Evolutionary conservation across 2,329 filamentous ascomycete genomes (phyloP), one percentile per base, ranked within the genome.

Genomic region (Orbilia javanica): DNA sequence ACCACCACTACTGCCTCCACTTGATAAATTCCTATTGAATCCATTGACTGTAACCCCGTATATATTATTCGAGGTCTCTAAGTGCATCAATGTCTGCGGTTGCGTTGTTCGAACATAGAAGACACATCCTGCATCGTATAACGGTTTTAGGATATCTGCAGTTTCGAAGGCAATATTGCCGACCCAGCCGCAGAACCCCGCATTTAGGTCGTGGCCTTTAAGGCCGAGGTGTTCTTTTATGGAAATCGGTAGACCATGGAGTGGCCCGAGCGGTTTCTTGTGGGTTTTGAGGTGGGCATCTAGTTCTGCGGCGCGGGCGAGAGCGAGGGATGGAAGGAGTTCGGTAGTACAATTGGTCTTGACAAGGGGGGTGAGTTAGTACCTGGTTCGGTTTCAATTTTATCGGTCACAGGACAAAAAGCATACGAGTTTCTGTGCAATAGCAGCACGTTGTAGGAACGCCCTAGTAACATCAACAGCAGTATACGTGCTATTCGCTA

Each of bases 1-100:
- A 52, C 88, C 88, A 48, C 88, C 88, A 5, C 86, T 87, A 3
- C 86, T 87, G 1, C 88, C 88, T 4, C 88, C 88, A 18, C 84
- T 81, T 0, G 87, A 87, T 25, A 89, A 81, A 1, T 83, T 84
- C 0, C 83, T 84, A 81, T 89, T 89, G 81, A 85, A 85, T 0
- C 88, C 88, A 79, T 89, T 89, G 8, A 86, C 84, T 0, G 88
- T 89, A 0, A 85, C 83, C 1, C 83, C 84, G 71, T 86, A 88
- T 20, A 88, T 79, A 77, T 88, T 88, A 62, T 82, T 86, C 67
- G 83, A 84, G 1, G 86, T 87, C 80, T 88, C 87, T 8, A 88
- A 81, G 79, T 88, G 86, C 87, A 79, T 79, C 53, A 72, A 50
- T 10, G 85, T 86, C 81, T 89, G 88, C 4, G 88, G 88, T 73